Evolutionary conservation across 306 rosid species (phyloP), one percentile per base, ranked within the genome.

Genomic region (Ziziphus jujuba): DNA sequence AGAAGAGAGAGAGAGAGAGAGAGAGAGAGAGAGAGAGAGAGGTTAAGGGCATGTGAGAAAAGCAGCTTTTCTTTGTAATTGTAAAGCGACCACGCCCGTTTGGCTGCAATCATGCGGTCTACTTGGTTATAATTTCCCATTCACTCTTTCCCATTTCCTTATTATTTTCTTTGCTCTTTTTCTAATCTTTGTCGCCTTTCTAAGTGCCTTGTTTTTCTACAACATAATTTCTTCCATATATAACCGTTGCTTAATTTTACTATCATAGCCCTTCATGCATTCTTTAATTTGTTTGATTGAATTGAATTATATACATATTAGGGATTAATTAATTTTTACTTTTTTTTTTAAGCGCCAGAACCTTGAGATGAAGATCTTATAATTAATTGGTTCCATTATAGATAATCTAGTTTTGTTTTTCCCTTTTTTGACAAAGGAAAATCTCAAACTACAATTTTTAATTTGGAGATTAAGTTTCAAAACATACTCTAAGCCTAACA

Each of bases 21-120:
- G 57, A 79, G 69, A 74, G 70, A 76, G 81, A 72, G 82, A 36
- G n/a, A 36, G 43, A 40, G 47, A 40, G 9, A 64, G 47, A 21
- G 25, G 38, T 51, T 80, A 67, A 79, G 89, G 95, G 81, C 96
- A 90, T 83, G 98, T 93, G 98, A 90, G 61, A 84, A 93, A 93
- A 88, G 97, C 78, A 84, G 87, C 86, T 84, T 85, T 92, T 52
- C 21, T 58, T 59, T 79, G 51, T 72, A 75, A 71, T 77, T 66
- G 81, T 83, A 89, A 87, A 84, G 84, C 74, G 87, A 89, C 97
- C 95, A 92, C 93, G 92, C 98, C 84, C 89, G 78, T 90, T 88
- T 85, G 90, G 79, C 77, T 84, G 89, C 84, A 93, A 93, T 93
- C 90, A 93, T 93, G 85, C 20, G 92, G 90, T 93, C 95, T 93